Conservation (phyloP, 164 flowering plant genomes). For the Nymphaea colorata region DNA sequence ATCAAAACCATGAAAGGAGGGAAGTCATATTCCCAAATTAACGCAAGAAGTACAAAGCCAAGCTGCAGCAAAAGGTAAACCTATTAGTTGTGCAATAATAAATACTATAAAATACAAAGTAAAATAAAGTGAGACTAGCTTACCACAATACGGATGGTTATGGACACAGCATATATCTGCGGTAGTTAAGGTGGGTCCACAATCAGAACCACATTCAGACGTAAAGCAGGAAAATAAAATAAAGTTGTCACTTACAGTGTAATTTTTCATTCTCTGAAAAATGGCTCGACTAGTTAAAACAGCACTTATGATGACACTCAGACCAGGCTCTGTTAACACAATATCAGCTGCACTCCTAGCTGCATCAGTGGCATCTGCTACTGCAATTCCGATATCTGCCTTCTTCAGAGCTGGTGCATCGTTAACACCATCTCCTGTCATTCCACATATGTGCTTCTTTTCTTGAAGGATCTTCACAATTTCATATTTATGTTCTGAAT, state of each 20-base stretch:
- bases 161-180: constrained; percentile 95
- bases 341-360: constrained; percentile 86
- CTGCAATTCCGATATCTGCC: constrained; percentile 92
- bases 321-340: constrained; percentile 82
- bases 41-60: constrained; percentile 67
- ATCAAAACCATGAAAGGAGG: constrained; percentile 94
- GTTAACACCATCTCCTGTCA: constrained; percentile 96
- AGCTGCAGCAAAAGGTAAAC: constrained; percentile 34
- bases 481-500: constrained; percentile 81
- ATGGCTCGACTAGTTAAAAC: constrained; percentile 87
- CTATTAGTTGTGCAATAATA: not conserved
- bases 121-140: constrained; percentile 8
- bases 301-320: constrained; percentile 80
- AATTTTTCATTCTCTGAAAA: constrained; percentile 90
- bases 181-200: constrained; percentile 3
- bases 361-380: constrained; percentile 84
- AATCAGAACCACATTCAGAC: not conserved
- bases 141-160: constrained; percentile 92
- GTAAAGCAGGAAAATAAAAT: not conserved
- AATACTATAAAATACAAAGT: not conserved
- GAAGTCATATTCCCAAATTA: constrained; percentile 88
- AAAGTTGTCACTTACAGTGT: constrained; percentile 41
- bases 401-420: constrained; percentile 92
- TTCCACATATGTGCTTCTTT: constrained; percentile 77
- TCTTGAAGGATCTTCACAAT: constrained; percentile 84